phyloP scores from a whole-genome alignment of 306 rosid genomes.

The Cucumis cinereus region DNA sequence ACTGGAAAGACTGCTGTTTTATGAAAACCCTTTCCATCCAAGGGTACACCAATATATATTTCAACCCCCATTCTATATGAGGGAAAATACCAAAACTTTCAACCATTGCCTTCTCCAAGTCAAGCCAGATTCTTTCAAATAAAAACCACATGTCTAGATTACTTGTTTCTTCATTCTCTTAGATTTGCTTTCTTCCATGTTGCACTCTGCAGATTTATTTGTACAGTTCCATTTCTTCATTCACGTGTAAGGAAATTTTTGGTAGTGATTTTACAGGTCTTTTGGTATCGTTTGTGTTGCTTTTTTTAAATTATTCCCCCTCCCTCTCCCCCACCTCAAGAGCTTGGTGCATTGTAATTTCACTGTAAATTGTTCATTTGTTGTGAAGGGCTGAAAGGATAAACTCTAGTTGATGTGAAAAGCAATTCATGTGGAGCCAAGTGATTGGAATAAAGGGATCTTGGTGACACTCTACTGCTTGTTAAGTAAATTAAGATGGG shows the following conservation, averaged over 20 bases:
- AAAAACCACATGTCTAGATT: slow-evolving; percentile 47
- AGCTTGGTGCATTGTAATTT: slow-evolving; percentile 16
- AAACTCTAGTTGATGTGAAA: background rate
- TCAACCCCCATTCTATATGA: slow-evolving; percentile 5
- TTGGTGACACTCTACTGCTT: slow-evolving; percentile 8
- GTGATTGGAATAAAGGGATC: slow-evolving; percentile 10
- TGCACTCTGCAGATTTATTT: slow-evolving; percentile 54
- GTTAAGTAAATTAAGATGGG: slow-evolving; percentile 1
- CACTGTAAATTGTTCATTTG: slow-evolving; percentile 27
- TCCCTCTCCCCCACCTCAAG: background rate
- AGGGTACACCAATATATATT: slow-evolving; percentile 11
- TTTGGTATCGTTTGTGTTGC: slow-evolving; percentile 24
- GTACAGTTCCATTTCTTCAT: slow-evolving; percentile 98
- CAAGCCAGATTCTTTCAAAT: slow-evolving; percentile 64
- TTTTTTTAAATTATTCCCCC: slow-evolving; percentile 2
- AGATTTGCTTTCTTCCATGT: slow-evolving; percentile 57
- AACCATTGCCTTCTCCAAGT: slow-evolving; percentile 24
- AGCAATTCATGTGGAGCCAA: slow-evolving; percentile 10
- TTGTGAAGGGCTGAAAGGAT: slow-evolving; percentile 21
- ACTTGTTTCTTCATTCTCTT: slow-evolving; percentile 37
- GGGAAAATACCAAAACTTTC: slow-evolving; percentile 10
- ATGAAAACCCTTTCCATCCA: slow-evolving; percentile 29
- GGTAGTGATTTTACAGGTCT: slow-evolving; percentile 40
- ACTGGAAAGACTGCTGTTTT: slow-evolving; percentile 32
- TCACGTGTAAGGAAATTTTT: slow-evolving; percentile 93